Evolutionary conservation across 2,329 filamentous ascomycete species (phyloP).

Genomic region (Sarocladium oryzae): DNA sequence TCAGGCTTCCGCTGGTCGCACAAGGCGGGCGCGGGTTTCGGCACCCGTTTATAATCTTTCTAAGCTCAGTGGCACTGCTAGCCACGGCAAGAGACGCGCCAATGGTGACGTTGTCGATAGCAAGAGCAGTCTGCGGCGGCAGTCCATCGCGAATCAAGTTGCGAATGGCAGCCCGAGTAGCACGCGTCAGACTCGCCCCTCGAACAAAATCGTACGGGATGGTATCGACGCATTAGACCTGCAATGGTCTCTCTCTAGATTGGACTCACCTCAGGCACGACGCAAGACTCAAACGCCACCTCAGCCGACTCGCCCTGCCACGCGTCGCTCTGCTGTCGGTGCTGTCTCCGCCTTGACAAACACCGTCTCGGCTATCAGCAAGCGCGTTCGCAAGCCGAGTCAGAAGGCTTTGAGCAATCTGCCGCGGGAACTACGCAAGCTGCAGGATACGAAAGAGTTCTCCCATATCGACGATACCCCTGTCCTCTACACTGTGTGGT

Average conservation of each 20-base stretch:
- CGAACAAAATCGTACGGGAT: slow-evolving; percentile 21
- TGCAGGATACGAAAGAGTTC: slow-evolving; percentile 59
- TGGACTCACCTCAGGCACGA: slow-evolving; percentile 22
- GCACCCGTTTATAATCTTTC: slow-evolving; percentile 62
- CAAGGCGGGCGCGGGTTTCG: slow-evolving; percentile 48
- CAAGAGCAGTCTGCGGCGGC: slow-evolving; percentile 21
- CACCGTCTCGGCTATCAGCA: slow-evolving; percentile 48
- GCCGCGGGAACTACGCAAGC: slow-evolving; percentile 50
- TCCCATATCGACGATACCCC: slow-evolving; percentile 51
- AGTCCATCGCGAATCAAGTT: slow-evolving; percentile 8
- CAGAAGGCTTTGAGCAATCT: slow-evolving; percentile 42
- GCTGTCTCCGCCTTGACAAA: slow-evolving; percentile 36
- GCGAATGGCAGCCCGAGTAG: not conserved
- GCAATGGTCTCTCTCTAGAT: slow-evolving; percentile 33
- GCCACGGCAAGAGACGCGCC: slow-evolving; percentile 50
- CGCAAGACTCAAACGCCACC: slow-evolving; percentile 20
- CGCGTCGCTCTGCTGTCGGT: slow-evolving; percentile 20
- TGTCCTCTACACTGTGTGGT: slow-evolving; percentile 54
- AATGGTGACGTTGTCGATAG: slow-evolving; percentile 43
- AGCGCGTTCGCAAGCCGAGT: slow-evolving; percentile 50
- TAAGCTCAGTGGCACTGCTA: slow-evolving; percentile 54
- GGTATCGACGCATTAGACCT: slow-evolving; percentile 42
- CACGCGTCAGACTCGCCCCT: slow-evolving; percentile 12
- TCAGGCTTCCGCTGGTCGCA: slow-evolving; percentile 31
- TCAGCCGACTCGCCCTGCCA: slow-evolving; percentile 24